These are phyloP conservation scores for barley (Hordeum vulgare) DNA, from an alignment of 176 grass and related monocot genomes.

Conservation along the genomic window MorexV3_pseudomolecules_assembly NC_058519.1:603112033-603112532, in stretches of 20 bases:
- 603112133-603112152: neutral
- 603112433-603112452: constrained; percentile 38
- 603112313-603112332: neutral
- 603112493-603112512: constrained; percentile 32
- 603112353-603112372: neutral
- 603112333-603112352: neutral
- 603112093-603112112: constrained; percentile 85
- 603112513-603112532: neutral
- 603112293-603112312: neutral
- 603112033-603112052: constrained; percentile 85
- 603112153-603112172: neutral
- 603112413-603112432: neutral
- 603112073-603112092: constrained; percentile 87
- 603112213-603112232: neutral
- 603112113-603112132: constrained; percentile 54
- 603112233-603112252: neutral
- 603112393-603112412: neutral
- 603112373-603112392: neutral
- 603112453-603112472: constrained; percentile 47
- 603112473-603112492: constrained; percentile 43
- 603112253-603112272: neutral
- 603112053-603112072: constrained; percentile 51
- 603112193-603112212: neutral
- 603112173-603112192: neutral
- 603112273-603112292: neutral